These are phyloP conservation scores for Annulohypoxylon bovei DNA, from an alignment of 495 filamentous ascomycete species.

Conservation along the genomic window DNA sequence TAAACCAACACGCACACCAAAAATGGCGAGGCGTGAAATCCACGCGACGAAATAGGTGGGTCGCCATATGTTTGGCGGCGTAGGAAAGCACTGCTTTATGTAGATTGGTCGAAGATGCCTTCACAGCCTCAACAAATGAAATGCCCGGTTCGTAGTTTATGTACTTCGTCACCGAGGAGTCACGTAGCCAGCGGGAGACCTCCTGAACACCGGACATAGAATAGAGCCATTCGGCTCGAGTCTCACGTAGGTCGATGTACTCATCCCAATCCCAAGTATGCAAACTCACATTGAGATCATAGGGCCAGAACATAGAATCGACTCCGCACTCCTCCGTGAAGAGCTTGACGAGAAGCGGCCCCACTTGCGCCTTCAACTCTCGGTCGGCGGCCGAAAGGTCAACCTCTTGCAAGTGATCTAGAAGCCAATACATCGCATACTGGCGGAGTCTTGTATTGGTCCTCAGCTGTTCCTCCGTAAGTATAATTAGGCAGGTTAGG, in stretches of 20 bases:
- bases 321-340: constrained; percentile 47
- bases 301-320: constrained; percentile 49
- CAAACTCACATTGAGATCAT: constrained; percentile 38
- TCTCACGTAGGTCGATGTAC: constrained; percentile 14
- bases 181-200: constrained; percentile 48
- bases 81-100: constrained; percentile 34
- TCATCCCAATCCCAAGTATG: constrained; percentile 43
- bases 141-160: constrained; percentile 34
- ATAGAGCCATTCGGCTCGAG: constrained; percentile 47
- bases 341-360: constrained; percentile 48
- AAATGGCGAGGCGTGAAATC: constrained; percentile 45
- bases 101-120: constrained; percentile 34
- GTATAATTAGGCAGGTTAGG: constrained; percentile 41
- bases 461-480: constrained; percentile 38
- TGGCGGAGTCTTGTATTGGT: constrained; percentile 40
- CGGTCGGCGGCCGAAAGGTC: constrained; percentile 50
- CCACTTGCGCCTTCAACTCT: constrained; percentile 46
- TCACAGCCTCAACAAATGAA: constrained; percentile 28
- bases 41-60: constrained; percentile 40
- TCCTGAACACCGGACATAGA: constrained; percentile 42
- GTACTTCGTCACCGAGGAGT: constrained; percentile 48
- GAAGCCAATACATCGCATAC: constrained; percentile 49
- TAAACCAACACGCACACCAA: constrained; percentile 33
- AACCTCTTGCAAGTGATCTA: constrained; percentile 48
- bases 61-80: constrained; percentile 38